These are phyloP conservation scores for Magnaporthales sp. DNA, from an alignment of 2,329 filamentous ascomycete species.

Conservation along the genomic window DNA sequence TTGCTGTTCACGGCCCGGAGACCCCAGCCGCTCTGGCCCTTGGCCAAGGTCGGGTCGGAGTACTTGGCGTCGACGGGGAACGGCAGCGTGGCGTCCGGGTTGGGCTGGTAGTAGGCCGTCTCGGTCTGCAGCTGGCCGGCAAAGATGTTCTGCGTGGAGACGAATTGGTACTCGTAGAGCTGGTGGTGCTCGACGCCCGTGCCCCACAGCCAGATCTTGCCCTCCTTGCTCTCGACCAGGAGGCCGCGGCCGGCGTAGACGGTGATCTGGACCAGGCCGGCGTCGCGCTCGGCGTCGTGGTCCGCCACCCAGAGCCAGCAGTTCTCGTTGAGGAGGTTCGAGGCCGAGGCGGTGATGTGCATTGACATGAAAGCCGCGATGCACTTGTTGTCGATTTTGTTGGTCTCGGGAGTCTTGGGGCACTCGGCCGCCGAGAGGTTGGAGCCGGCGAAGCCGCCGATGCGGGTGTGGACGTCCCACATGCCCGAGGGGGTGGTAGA, in stretches of 20 bases:
- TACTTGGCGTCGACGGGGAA: conserved; percentile 32
- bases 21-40: conserved; percentile 43
- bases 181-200: conserved; percentile 52
- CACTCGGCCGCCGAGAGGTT: conserved; percentile 60
- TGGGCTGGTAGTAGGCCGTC: conserved; percentile 58
- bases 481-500: conserved; percentile 39
- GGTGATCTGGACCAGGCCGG: conserved; percentile 19
- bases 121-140: conserved; percentile 57
- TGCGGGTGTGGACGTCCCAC: conserved; percentile 70
- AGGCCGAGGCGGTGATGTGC: conserved; percentile 27
- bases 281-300: conserved; percentile 35
- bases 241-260: conserved; percentile 23
- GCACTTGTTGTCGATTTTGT: conserved; percentile 20
- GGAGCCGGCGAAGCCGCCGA: conserved; percentile 62
- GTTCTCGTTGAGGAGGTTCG: conserved; percentile 35
- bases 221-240: conserved; percentile 26
- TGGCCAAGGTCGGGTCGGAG: conserved; percentile 39
- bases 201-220: conserved; percentile 47
- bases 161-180: conserved; percentile 56
- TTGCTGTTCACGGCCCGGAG: conserved; percentile 46
- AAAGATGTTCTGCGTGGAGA: conserved; percentile 46
- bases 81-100: conserved; percentile 42
- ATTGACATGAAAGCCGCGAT: conserved; percentile 30
- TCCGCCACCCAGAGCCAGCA: conserved; percentile 33
- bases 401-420: conserved; percentile 37